These are phyloP conservation scores for Cystoisospora suis DNA, from an alignment of 169 alveolate species.

Conservation along the genomic window DNA sequence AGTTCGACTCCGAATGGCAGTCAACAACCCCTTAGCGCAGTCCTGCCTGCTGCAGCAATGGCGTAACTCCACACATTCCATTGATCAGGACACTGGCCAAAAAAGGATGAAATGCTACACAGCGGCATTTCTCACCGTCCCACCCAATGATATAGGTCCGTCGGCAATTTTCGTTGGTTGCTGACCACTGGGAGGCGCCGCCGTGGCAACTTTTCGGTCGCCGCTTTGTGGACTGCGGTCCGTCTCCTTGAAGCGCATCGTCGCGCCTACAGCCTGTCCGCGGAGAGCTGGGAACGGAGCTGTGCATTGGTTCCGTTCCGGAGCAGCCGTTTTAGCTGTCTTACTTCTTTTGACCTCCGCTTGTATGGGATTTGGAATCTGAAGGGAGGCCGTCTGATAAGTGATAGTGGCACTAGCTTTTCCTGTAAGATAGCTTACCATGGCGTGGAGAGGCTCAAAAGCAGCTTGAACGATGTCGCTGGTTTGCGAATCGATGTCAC, in stretches of 20 bases:
- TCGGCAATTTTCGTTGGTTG: background rate
- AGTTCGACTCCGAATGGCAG: too few species aligned
- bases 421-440: slow-evolving; percentile 19
- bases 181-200: background rate
- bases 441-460: slow-evolving; percentile 56
- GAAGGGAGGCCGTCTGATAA: background rate
- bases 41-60: too few species aligned
- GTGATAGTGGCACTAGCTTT: background rate
- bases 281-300: too few species aligned
- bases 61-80: too few species aligned
- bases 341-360: slow-evolving; percentile 45
- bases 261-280: background rate
- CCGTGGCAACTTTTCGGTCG: background rate
- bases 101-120: too few species aligned
- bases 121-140: background rate
- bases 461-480: slow-evolving; percentile 59
- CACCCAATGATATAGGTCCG: background rate
- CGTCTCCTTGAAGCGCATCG: slow-evolving; percentile 3
- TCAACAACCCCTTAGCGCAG: too few species aligned
- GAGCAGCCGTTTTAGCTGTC: too few species aligned
- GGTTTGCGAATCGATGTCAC: background rate
- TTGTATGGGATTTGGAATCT: slow-evolving; percentile 55
- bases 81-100: too few species aligned
- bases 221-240: background rate
- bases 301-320: too few species aligned